Evolutionary conservation across 768 basidiomycete genomes (phyloP).

Genomic region (Peribolospora baueri): DNA sequence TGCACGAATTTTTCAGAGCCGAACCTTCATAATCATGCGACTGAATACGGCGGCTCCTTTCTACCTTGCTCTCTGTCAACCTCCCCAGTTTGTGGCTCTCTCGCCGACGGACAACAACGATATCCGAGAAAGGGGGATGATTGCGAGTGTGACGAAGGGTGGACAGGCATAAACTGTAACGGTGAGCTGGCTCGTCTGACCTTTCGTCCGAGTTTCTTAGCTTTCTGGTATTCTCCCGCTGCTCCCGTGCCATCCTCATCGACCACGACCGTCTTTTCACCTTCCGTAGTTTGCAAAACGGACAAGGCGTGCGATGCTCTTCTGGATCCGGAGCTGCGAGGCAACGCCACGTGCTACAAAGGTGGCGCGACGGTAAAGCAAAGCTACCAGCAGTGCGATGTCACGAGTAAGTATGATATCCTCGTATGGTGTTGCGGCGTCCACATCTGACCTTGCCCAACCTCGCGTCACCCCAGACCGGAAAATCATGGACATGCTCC

Average conservation of each 20-base stretch:
- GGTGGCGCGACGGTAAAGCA: slow-evolving; percentile 81
- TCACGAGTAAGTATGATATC: slow-evolving; percentile 48
- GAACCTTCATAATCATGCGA: too few relatives aligned
- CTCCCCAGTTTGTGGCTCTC: slow-evolving; percentile 62
- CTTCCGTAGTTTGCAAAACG: slow-evolving; percentile 48
- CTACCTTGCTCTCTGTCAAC: background rate
- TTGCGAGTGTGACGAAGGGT: slow-evolving; percentile 81
- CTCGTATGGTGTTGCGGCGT: background rate
- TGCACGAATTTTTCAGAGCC: too few relatives aligned
- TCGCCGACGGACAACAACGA: slow-evolving; percentile 69
- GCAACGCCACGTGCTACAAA: slow-evolving; percentile 79
- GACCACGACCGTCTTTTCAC: background rate
- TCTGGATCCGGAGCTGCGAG: slow-evolving; percentile 26
- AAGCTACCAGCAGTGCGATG: slow-evolving; percentile 94
- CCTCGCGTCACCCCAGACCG: slow-evolving; percentile 33
- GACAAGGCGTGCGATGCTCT: slow-evolving; percentile 59
- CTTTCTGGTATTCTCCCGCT: background rate
- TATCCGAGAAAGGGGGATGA: slow-evolving; percentile 46
- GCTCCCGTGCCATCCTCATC: background rate
- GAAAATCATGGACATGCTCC: slow-evolving; percentile 85
- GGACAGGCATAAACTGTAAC: slow-evolving; percentile 93
- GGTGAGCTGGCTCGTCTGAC: slow-evolving; percentile 27
- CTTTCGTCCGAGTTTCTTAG: background rate
- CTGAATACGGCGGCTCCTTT: background rate
- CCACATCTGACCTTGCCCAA: background rate